phyloP scores from a whole-genome alignment of 768 basidiomycete genomes.

The Russula olivacea region DNA sequence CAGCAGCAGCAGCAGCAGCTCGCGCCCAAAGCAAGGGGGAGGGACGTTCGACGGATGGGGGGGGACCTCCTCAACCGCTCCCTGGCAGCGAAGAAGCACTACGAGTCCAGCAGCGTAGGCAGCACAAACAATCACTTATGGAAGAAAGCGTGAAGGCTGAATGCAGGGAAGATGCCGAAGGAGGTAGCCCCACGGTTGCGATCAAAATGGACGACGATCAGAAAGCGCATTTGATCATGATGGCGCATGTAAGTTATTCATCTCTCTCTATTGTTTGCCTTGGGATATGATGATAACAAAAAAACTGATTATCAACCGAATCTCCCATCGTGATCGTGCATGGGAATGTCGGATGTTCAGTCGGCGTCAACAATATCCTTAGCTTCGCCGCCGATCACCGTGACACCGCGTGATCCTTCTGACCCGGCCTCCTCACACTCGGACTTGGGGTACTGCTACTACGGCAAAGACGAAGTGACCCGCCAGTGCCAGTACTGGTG shows the following conservation, averaged over 20 bases:
- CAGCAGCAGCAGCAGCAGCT: neutral
- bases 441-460: neutral
- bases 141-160: neutral
- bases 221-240: slow-evolving; percentile 2
- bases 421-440: neutral
- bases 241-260: neutral
- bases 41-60: neutral
- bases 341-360: neutral
- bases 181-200: neutral
- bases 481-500: neutral
- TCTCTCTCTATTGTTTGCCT: neutral
- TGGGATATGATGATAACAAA: neutral
- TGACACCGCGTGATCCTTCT: neutral
- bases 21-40: neutral
- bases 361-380: neutral
- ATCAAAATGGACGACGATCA: neutral
- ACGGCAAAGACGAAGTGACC: neutral
- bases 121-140: too few species aligned
- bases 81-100: neutral
- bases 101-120: too few species aligned
- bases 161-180: neutral
- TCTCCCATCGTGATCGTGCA: neutral
- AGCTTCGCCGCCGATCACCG: neutral
- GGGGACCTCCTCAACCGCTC: neutral
- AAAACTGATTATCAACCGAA: neutral